A percentile compares a stretch with the other conserved stretches of the same genome.
phyloP scores from a whole-genome alignment of 2,329 filamentous ascomycete species.

The Penicillium frequentans region DNA sequence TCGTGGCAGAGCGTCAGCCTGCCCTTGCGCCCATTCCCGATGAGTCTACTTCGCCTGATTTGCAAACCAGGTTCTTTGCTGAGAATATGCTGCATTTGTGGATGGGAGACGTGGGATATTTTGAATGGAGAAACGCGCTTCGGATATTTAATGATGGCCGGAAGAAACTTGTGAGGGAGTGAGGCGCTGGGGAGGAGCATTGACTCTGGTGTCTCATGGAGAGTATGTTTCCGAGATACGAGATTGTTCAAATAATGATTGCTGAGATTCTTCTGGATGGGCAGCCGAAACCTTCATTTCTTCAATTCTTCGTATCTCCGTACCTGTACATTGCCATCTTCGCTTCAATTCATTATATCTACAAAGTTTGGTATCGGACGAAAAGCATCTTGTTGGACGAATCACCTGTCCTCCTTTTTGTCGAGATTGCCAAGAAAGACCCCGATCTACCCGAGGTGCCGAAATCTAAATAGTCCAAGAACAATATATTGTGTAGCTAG shows the following conservation, averaged over 20 bases:
- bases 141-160: too few relatives aligned
- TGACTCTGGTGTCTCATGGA: background rate
- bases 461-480: constrained; percentile 4
- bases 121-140: too few relatives aligned
- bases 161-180: too few relatives aligned
- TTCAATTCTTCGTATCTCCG: constrained; percentile 57
- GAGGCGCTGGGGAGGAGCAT: too few relatives aligned
- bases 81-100: too few relatives aligned
- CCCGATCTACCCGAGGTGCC: constrained; percentile 11
- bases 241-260: background rate
- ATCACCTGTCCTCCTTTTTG: constrained; percentile 10
- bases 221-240: background rate
- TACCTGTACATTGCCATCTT: constrained; percentile 63
- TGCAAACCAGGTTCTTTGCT: too few relatives aligned
- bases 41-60: too few relatives aligned
- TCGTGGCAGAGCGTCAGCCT: too few relatives aligned
- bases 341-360: constrained; percentile 49
- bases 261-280: constrained; percentile 5
- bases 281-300: constrained; percentile 60
- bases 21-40: too few relatives aligned
- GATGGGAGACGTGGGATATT: too few relatives aligned
- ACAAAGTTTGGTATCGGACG: constrained; percentile 33
- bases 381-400: constrained; percentile 30
- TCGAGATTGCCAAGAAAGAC: constrained; percentile 15
- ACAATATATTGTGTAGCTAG: constrained; percentile 11